phyloP scores from a whole-genome alignment of 495 filamentous ascomycete species.

The Aspergillus diversus region DNA sequence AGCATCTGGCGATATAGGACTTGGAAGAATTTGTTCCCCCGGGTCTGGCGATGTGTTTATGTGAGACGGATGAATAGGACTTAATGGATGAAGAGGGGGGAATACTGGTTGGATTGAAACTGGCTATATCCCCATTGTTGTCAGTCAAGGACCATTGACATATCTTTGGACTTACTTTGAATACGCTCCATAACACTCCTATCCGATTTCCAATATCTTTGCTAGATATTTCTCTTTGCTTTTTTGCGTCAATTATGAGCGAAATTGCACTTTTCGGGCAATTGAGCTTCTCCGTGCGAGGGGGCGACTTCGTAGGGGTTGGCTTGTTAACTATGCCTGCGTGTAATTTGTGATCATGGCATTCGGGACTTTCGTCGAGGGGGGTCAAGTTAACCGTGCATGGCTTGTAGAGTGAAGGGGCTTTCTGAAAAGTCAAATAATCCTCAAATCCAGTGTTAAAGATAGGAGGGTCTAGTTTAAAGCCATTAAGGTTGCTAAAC shows the following conservation, averaged over 20 bases:
- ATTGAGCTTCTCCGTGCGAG: slow-evolving; percentile 26
- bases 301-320: background rate
- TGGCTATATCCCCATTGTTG: background rate
- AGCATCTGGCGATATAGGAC: slow-evolving; percentile 11
- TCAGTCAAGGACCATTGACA: background rate
- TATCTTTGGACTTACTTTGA: background rate
- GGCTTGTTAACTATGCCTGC: slow-evolving; percentile 31
- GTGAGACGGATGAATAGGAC: slow-evolving; percentile 24
- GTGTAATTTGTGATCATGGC: slow-evolving; percentile 26
- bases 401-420: slow-evolving; percentile 4
- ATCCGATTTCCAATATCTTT: slow-evolving; percentile 15
- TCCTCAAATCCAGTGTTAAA: slow-evolving; percentile 53
- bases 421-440: slow-evolving; percentile 27
- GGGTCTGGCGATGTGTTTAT: slow-evolving; percentile 41
- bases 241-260: slow-evolving; percentile 22
- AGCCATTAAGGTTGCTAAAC: slow-evolving; percentile 25
- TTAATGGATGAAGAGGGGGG: slow-evolving; percentile 14
- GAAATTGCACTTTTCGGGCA: slow-evolving; percentile 26
- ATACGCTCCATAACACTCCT: background rate
- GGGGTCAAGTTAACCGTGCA: slow-evolving; percentile 41
- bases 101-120: background rate
- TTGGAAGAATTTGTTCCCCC: slow-evolving; percentile 15
- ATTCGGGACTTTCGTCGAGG: background rate
- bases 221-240: background rate
- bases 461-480: slow-evolving; percentile 57